Evolutionary conservation across 495 filamentous ascomycete species (phyloP).

Genomic region (Aspergillus leporis): DNA sequence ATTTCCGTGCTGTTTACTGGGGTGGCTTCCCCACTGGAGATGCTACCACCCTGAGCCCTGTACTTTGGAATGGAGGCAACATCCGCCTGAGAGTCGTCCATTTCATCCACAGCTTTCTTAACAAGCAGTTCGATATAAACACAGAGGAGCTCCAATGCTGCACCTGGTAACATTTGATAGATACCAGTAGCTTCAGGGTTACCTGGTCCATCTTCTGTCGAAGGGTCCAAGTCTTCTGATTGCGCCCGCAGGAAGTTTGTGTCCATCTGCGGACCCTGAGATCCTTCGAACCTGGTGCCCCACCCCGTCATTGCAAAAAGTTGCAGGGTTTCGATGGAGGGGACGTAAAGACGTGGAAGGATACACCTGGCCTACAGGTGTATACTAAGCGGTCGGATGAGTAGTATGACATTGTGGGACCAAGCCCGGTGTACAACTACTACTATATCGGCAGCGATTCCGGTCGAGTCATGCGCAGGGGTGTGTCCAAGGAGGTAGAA

Average conservation of each 20-base stretch:
- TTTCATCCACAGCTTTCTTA: constrained; percentile 67
- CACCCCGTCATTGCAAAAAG: constrained; percentile 25
- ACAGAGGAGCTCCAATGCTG: constrained; percentile 76
- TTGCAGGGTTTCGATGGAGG: constrained; percentile 11
- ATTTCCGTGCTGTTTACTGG: constrained; percentile 29
- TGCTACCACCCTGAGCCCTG: constrained; percentile 60
- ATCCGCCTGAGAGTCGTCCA: constrained; percentile 68
- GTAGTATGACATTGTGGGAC: constrained; percentile 42
- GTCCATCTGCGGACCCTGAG: constrained; percentile 2
- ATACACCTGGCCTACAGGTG: constrained; percentile 34
- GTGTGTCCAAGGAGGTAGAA: background rate
- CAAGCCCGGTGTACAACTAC: constrained; percentile 9
- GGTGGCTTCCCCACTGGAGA: constrained; percentile 36
- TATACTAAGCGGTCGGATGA: constrained; percentile 27
- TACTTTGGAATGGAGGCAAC: constrained; percentile 44
- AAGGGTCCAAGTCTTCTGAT: background rate
- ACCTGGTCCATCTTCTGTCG: background rate
- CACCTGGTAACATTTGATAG: constrained; percentile 66
- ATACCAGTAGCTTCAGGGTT: constrained; percentile 49
- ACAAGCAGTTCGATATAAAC: constrained; percentile 72
- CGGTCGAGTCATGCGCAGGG: background rate
- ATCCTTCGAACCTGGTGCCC: constrained; percentile 19
- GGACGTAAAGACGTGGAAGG: constrained; percentile 15
- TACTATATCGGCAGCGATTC: constrained; percentile 8
- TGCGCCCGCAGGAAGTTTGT: background rate